Evolutionary conservation across 352 stramenopile genomes (phyloP), one percentile per base, ranked within the genome.

Genomic region (Pythium diclinum): DNA sequence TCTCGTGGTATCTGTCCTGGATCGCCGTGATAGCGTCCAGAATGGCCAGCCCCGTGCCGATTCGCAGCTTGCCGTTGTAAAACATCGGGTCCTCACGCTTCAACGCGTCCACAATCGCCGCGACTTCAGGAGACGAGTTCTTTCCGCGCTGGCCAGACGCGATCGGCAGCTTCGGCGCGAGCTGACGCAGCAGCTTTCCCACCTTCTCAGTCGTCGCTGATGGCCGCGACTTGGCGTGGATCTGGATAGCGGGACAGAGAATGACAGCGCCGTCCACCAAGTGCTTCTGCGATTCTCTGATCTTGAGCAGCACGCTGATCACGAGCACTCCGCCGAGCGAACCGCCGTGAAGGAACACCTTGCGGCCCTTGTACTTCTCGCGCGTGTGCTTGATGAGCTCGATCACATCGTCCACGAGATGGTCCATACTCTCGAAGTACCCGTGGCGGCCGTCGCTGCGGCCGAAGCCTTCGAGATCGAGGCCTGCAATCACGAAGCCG

Each of bases 391-490:
- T 61, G 21, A 94, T 61, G 32, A 90, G 84, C 21, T 67, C 77
- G 21, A 91, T 82, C n/a, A 78, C 81, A 33, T 94, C 85, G 33
- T 89, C 77, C 17, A 82, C 69, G n/a, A 94, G 68, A 42, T 74
- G 55, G 14, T 83, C 56, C 7, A 91, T 67, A 61, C 76, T 88
- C 21, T 75, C 74, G 61, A 94, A 89, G 66, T 88, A 92, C 3
- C 85, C 85, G 56, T 94, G 85, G 61, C 83, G 74, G 1, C 85
- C 85, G 58, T 87, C 83, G 65, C 79, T 92, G 48, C 85, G 76
- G 3, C 85, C 85, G 78, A 90, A 90, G 32, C 85, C 85, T 67
- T 90, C 83, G 49, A 86, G 78, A 52, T 94, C 85, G 34, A 91
- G 60, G 1, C 76, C 76, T 0, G 82, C 83, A 30, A 90, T 77